Base-by-base conservation (phyloP, 805 yeast genomes). In the Yamadazyma sp. region DNA sequence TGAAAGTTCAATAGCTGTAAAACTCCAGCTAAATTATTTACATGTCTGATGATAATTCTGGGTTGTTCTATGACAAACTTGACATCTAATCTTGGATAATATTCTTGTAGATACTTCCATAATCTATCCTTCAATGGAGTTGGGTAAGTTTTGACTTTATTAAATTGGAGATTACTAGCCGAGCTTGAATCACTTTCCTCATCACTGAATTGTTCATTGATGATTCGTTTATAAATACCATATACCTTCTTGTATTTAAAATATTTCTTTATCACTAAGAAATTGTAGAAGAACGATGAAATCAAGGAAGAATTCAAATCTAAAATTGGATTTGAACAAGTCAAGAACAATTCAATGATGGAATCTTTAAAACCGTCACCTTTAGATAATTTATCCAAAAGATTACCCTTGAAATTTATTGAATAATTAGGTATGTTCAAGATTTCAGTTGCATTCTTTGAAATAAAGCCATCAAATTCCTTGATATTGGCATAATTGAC, bases 301-400 rank as follows among this genome's bases (percentile, higher is more conserved):
- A 61, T 42, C 23, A 64, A 62, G 7, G 40, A 40, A 4, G 64
- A 58, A 38, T 57, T 54, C 27, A 65, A 42, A 40, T 68, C 73
- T 6, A 68, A 26, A 7, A 65, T 49, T 3, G 73, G 72, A 30
- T 64, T 60, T 23, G 62, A 55, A 13, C 63, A 56, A 0, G 72
- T 56, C 18, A 58, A 49, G 42, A 59, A 65, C 7, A 63, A 36
- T 40, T 68, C 73, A 16, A 65, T 39, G 2, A 60, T 56, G 35
- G 63, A 60, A 30, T 61, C 51, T 36, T 60, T 55, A 40, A 65
- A 61, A 1, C 71, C 71, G 22, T 45, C 43, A 0, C 65, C 70
- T 27, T 48, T 43, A 4, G 58, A 53, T 25, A 68, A 42, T 26
- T 52, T 54, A 35, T 60, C 58, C 8, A 60, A 44, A 6, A 62